A percentile compares a stretch with the other conserved stretches of the same genome.
Conservation (phyloP, 495 filamentous ascomycete genomes). For the Penicillium cosmopolitanum region DNA sequence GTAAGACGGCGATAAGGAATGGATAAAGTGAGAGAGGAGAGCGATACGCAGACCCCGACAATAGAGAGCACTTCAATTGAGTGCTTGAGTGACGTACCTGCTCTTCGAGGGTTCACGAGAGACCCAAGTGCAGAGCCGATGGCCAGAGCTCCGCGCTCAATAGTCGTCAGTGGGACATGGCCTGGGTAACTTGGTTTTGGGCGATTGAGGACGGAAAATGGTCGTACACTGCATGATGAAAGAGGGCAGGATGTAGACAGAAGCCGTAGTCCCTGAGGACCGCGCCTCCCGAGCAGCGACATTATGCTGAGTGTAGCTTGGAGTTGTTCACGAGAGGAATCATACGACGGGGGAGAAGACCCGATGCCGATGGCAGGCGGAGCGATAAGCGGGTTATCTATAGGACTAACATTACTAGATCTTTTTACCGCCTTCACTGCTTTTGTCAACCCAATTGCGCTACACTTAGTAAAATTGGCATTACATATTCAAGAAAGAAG, state of each 20-base stretch:
- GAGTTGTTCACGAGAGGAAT: slow-evolving; percentile 13
- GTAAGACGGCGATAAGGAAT: neutral
- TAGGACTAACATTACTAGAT: slow-evolving; percentile 11
- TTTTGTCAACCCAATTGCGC: no score
- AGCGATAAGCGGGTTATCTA: slow-evolving; percentile 34
- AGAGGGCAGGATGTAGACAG: slow-evolving; percentile 13
- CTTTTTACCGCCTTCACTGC: no score
- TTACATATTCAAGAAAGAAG: no score
- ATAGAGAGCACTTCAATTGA: neutral
- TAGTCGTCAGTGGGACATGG: slow-evolving; percentile 82
- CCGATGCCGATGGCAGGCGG: slow-evolving; percentile 19
- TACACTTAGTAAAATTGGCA: no score
- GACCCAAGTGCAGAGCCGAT: slow-evolving; percentile 81
- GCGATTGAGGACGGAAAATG: slow-evolving; percentile 79
- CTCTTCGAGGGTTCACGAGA: slow-evolving; percentile 77
- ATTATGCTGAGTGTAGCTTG: slow-evolving; percentile 26
- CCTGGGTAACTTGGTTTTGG: slow-evolving; percentile 77
- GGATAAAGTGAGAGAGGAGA: neutral
- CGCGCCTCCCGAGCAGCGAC: slow-evolving; percentile 35
- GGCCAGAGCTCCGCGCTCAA: slow-evolving; percentile 78
- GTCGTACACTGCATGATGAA: slow-evolving; percentile 26
- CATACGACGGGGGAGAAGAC: slow-evolving; percentile 33
- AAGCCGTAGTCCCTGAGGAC: slow-evolving; percentile 26
- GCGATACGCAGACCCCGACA: neutral
- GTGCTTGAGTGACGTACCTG: slow-evolving; percentile 51